Evolutionary conservation across 305 asterid species (phyloP).

Genomic region (Ruellia speciosa): DNA sequence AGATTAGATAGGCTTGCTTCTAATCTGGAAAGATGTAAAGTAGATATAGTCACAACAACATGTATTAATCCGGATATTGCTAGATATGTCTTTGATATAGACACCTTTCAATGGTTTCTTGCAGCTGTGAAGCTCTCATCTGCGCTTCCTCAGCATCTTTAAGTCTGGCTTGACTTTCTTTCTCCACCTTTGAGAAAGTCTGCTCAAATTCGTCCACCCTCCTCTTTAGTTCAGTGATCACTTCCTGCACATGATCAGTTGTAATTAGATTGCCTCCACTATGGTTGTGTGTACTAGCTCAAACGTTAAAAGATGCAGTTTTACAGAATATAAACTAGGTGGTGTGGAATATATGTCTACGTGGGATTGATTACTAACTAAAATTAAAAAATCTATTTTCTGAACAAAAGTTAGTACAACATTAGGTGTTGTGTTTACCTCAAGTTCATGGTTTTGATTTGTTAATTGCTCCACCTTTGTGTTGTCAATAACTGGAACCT

Average conservation of each 20-base stretch:
- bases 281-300: slow-evolving; percentile 16
- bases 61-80: slow-evolving; percentile 19
- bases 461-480: slow-evolving; percentile 70
- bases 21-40: slow-evolving; percentile 47
- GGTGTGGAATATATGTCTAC: no score
- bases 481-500: slow-evolving; percentile 76
- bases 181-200: slow-evolving; percentile 47
- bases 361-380: no score
- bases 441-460: slow-evolving; percentile 56
- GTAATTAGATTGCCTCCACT: slow-evolving; percentile 17
- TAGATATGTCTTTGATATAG: slow-evolving; percentile 11
- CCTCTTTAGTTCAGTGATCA: slow-evolving; percentile 53
- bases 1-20: slow-evolving; percentile 72
- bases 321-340: not conserved
- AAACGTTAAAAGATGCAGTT: slow-evolving; percentile 2
- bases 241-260: slow-evolving; percentile 48
- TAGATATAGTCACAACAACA: slow-evolving; percentile 24
- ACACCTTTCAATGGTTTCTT: slow-evolving; percentile 82
- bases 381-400: no score
- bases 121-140: slow-evolving; percentile 53
- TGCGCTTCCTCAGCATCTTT: slow-evolving; percentile 78
- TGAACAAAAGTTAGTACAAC: no score
- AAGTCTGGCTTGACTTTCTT: slow-evolving; percentile 50
- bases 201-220: slow-evolving; percentile 60
- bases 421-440: slow-evolving; percentile 34